Conservation (phyloP, 2,329 filamentous ascomycete genomes). For the Stylonectria norvegica region DNA sequence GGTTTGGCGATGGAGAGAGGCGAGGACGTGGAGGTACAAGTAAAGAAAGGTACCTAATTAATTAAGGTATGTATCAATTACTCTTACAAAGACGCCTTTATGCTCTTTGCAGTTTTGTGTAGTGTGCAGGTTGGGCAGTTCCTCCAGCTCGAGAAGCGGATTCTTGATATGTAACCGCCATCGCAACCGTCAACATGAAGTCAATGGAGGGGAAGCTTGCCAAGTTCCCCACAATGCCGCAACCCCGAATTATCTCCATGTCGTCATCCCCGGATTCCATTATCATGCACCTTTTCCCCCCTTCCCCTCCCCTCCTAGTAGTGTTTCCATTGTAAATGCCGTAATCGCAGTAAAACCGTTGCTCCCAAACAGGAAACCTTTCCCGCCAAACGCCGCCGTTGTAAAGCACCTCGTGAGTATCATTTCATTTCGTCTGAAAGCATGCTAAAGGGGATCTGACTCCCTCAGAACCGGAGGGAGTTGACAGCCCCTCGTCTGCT, state of each 20-base stretch:
- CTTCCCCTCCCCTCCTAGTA: neutral
- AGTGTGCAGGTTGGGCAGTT: too few relatives aligned
- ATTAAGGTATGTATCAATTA: neutral
- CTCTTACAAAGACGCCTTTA: neutral
- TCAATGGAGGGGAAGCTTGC: slow-evolving; percentile 19
- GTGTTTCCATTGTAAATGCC: neutral
- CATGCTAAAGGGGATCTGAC: too few relatives aligned
- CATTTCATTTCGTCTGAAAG: too few relatives aligned
- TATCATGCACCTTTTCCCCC: neutral
- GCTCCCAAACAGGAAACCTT: neutral
- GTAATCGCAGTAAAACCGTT: neutral
- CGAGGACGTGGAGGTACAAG: neutral
- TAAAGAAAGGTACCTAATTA: too few relatives aligned
- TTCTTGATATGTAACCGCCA: too few relatives aligned
- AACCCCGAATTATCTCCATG: slow-evolving; percentile 16
- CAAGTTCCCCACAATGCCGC: slow-evolving; percentile 14
- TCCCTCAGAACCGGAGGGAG: too few relatives aligned
- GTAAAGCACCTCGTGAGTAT: neutral
- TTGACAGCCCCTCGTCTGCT: too few relatives aligned
- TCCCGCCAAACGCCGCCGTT: neutral
- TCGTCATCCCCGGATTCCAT: neutral
- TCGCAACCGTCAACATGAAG: too few relatives aligned
- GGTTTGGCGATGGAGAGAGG: neutral
- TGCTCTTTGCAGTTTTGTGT: neutral
- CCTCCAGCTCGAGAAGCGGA: too few relatives aligned